These are phyloP conservation scores for Notholithocarpus densiflorus DNA, from an alignment of 306 rosid genomes.

Conservation along the genomic window DNA sequence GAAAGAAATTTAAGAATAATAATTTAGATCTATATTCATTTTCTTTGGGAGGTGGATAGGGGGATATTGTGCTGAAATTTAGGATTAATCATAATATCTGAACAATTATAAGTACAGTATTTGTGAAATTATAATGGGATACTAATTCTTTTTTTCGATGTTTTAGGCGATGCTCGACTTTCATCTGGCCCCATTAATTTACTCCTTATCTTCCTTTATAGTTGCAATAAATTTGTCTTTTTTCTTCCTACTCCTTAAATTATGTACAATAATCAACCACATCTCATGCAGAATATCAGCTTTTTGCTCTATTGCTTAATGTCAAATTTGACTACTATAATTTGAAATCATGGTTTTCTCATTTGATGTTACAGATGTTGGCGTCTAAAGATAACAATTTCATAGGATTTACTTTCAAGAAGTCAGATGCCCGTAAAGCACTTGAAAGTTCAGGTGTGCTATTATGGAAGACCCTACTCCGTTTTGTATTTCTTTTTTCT, in stretches of 20 bases:
- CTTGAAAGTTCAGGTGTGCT: conserved; percentile 77
- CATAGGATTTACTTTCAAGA: conserved; percentile 90
- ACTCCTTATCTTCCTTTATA: not conserved
- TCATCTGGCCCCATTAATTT: not conserved
- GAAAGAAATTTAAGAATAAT: not conserved
- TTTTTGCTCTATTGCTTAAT: not conserved
- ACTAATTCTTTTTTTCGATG: not conserved
- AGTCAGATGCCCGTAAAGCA: conserved; percentile 79
- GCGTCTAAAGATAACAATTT: conserved; percentile 94
- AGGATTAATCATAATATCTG: not conserved
- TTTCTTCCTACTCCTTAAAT: not conserved
- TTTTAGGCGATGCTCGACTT: not conserved
- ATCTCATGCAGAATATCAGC: not conserved
- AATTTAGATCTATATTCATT: no score
- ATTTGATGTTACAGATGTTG: conserved; percentile 68
- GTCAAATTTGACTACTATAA: not conserved
- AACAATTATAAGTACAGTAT: not conserved
- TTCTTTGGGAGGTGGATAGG: not conserved
- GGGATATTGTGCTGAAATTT: not conserved
- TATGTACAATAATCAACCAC: not conserved
- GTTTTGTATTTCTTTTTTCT: not conserved
- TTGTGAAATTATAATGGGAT: not conserved
- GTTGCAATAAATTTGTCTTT: not conserved
- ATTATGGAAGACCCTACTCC: not conserved
- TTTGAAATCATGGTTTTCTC: not conserved